Evolutionary conservation across 1,284 basidiomycete species (phyloP), one percentile per base, ranked within the genome.

Genomic region (Pholiota adiposa): DNA sequence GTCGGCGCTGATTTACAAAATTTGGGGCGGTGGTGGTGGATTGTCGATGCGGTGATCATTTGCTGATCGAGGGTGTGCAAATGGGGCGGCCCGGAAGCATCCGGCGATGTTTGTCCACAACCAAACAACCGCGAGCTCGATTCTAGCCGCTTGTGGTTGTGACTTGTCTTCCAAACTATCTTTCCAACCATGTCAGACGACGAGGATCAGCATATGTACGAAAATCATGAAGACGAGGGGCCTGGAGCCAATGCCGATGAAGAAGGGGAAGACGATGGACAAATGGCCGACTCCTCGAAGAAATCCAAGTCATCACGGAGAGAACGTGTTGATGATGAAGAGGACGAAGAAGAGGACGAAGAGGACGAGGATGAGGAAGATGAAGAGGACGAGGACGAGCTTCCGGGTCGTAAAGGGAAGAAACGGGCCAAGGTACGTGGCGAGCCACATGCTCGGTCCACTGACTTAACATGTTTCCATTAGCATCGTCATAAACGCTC

Each of bases 401-500:
- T 71, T 23, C 72, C 74, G 36, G 68, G 83, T 76, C 68, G 81
- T 81, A 72, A 71, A 74, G 73, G 65, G 61, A 83, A 79, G 70
- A 88, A 85, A 70, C 79, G 83, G 59, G 75, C 79, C 60, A 88
- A 87, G 78, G 86, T 86, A 50, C 38, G 52, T 54, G 29, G 16
- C 31, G 48, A 7, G 25, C 12, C 38, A 19, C 23, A 6, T 3
- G 50, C 33, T 31, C 9, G 8, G 4, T 33, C 11, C 44, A 54
- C 46, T 56, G 54, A 12, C 18, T 38, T 62, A 31, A 19, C 51
- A 38, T 25, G 27, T 52, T 52, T 25, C 19, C 31, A 44, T 12
- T 63, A 88, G 85, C 83, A 83, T 64, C 86, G 86, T 60, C 88
- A 89, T 69, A 88, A 84, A 72, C 82, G 83, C 51, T 77, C 79